Evolutionary conservation across 306 rosid genomes (phyloP).

Genomic region (Myrica gale): DNA sequence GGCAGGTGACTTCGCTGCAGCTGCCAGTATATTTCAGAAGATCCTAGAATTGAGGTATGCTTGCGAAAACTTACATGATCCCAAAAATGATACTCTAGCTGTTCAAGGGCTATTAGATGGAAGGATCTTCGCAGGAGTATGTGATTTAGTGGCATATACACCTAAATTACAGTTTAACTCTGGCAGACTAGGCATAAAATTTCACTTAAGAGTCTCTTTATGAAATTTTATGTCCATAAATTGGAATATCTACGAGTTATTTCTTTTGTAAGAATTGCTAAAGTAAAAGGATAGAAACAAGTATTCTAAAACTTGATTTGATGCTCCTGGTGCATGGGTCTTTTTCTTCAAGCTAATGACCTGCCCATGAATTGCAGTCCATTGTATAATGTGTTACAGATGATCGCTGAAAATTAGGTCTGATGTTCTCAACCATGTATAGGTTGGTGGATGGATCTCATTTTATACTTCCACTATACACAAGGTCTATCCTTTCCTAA

Average conservation of each 20-base stretch:
- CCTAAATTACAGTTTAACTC: neutral
- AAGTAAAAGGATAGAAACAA: too few species aligned
- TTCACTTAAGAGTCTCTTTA: neutral
- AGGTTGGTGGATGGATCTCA: neutral
- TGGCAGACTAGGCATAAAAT: neutral
- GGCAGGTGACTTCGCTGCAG: conserved; percentile 82
- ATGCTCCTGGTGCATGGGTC: neutral
- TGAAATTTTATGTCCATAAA: neutral
- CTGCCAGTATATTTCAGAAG: conserved; percentile 65
- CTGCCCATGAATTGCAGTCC: neutral
- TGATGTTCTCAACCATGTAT: neutral
- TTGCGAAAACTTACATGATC: conserved; percentile 10
- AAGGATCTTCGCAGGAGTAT: neutral
- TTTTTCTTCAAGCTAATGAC: neutral
- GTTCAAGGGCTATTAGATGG: neutral
- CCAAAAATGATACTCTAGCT: neutral
- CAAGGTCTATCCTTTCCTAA: too few species aligned
- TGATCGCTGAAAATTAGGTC: neutral
- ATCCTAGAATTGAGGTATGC: conserved; percentile 81
- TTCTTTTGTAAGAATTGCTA: neutral
- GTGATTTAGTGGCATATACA: neutral
- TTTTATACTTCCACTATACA: too few species aligned
- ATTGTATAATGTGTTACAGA: neutral
- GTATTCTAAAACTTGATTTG: neutral
- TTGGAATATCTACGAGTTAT: neutral